Conservation (phyloP, 768 basidiomycete species). For the Suillus fuscotomentosus region DNA sequence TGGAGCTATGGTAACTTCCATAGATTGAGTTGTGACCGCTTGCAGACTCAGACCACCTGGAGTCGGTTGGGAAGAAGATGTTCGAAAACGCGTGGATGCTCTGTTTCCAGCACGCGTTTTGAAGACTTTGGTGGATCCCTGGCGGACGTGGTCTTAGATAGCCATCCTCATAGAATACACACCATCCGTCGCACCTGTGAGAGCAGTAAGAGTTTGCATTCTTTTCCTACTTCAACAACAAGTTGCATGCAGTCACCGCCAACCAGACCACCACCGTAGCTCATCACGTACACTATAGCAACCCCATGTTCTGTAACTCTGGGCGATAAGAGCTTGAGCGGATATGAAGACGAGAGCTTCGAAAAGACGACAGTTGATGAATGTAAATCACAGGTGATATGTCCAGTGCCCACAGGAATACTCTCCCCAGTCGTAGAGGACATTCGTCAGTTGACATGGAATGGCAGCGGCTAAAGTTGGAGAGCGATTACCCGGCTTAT, state of each 20-base stretch:
- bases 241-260: conserved; percentile 77
- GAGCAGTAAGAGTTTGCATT: conserved; percentile 65
- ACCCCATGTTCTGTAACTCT: conserved; percentile 47
- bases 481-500: neutral
- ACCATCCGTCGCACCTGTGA: conserved; percentile 67
- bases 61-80: conserved; percentile 5
- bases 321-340: conserved; percentile 85
- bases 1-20: conserved; percentile 54
- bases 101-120: conserved; percentile 68
- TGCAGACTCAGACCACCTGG: neutral
- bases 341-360: conserved; percentile 78
- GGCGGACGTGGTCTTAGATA: conserved; percentile 2
- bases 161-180: conserved; percentile 4
- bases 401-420: conserved; percentile 48
- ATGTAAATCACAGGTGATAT: conserved; percentile 51
- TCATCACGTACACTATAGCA: conserved; percentile 74
- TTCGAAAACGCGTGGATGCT: conserved; percentile 40
- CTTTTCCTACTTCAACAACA: conserved; percentile 54
- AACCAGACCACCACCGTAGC: conserved; percentile 91
- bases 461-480: neutral
- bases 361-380: conserved; percentile 63
- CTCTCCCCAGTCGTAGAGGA: conserved; percentile 5
- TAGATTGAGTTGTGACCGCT: conserved; percentile 56
- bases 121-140: conserved; percentile 97
- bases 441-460: conserved; percentile 1